Evolutionary conservation across 1,284 basidiomycete genomes (phyloP), one percentile per base, ranked within the genome.

Genomic region (Cryptococcus sp.): DNA sequence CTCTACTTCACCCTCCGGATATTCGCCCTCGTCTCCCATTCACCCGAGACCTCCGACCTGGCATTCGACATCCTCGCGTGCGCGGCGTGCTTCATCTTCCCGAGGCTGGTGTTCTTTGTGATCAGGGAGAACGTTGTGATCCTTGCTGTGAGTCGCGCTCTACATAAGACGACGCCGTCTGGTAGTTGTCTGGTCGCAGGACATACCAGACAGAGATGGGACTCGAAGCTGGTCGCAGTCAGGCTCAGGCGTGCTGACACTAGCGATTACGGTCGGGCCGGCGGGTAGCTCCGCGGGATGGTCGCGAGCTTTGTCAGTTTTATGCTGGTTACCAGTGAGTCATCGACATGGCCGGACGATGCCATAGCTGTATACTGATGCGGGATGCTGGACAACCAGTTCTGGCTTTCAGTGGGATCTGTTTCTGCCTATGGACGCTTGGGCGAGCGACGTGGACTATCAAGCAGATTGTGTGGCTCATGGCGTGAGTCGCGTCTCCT

Each of bases 81-180:
- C 66, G 89, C 87, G 8, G 90, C 88, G 9, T 93, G 90, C 68
- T 86, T 94, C 48, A 81, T 94, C 23, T 89, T 93, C 70, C 91
- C 91, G 11, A 82, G 91, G 45, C 78, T 94, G 16, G 89, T 88
- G 0, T 94, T 94, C 76, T 92, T 90, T 71, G 83, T 88, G 2
- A 83, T 94, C 50, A 86, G 85, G 16, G 87, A 90, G 64, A 91
- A 91, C 55, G 84, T 92, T 18, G 81, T 94, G 39, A 82, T 94
- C 28, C 76, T 94, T 16, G 76, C 77, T 8, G 89, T 91, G 71
- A 58, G 80, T 76, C 4, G 33, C n/a, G 12, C 42, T 18, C 11
- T 12, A 3, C 36, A n/a, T n/a, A n/a, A n/a, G n/a, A 18, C 2
- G 37, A 23, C n/a, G n/a, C n/a, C n/a, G n/a, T n/a, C n/a, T 33